Evolutionary conservation across 1,139 yeast genomes (phyloP), one percentile per base, ranked within the genome.

Genomic region (Hansenula lynferdii): DNA sequence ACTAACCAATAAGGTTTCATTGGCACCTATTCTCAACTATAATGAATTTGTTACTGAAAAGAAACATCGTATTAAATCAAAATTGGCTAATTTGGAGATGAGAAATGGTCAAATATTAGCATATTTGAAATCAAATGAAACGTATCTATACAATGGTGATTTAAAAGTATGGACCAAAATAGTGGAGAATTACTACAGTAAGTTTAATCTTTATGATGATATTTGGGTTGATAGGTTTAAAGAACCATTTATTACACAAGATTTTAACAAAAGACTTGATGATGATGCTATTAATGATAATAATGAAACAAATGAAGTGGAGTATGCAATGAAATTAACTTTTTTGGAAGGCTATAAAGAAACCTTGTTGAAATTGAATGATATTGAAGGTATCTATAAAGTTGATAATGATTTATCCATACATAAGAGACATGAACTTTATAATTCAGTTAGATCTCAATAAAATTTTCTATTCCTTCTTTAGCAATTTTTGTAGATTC

Each of bases 11-110:
- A 70, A 69, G 1, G 64, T 76, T 0, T 72, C 83, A 2, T 45
- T 80, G 32, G 76, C 85, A 0, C 69, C 80, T 0, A 60, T 79
- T 2, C 48, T 77, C 41, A 75, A 76, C 38, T 43, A n/a, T n/a
- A n/a, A 48, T 35, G 44, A 44, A 4, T 35, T 33, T 5, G 40
- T 48, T 3, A 36, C 28, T 7, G 50, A 45, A 14, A 60, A 49
- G 35, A 57, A 51, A 31, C 38, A 54, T 27, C 56, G 54, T 22
- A 35, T 49, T n/a, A 36, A 42, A 3, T 35, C 53, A n/a, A 46
- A 44, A 20, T 39, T 63, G 11, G 30, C 41, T 6, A 50, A 51
- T 34, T 37, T 58, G 20, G 59, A 54, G 14, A 16, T 61, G 6
- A 38, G 38, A n/a, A 41, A 49, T 38, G 81, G 78, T 0, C 42